Base-by-base conservation (phyloP, 768 basidiomycete species). In the Mycena filopes region DNA sequence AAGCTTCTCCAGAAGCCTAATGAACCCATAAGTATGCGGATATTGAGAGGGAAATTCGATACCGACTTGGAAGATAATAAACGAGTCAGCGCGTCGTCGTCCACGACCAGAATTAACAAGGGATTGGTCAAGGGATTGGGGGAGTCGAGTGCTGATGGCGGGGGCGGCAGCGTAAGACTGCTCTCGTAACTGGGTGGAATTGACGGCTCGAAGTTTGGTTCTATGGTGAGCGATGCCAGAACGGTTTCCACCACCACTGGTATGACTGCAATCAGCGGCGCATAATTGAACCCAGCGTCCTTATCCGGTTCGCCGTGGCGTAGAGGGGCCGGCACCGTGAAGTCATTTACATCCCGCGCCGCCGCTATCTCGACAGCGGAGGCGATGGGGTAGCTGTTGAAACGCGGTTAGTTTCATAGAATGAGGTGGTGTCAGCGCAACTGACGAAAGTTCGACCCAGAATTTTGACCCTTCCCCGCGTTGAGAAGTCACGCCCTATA, bases 401-500 rank as follows among this genome's bases (percentile, higher is more conserved):
- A 15, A n/a, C 12, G 9, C 12, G 31, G 23, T 33, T 16, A 15
- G 69, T 26, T 38, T 61, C n/a, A n/a, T n/a, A 26, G 6, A 54
- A 2, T 3, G 20, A 36, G 6, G 11, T n/a, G 13, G 41, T 6
- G 12, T n/a, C 11, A 2, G 38, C 18, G 11, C 28, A 21, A 57
- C 65, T 38, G 33, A 71, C 51, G 56, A 58, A 29, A 78, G 63
- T 67, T 78, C 77, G 18, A 78, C 70, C 82, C 82, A 84, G 74
- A 84, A 84, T 61, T 76, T 79, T 2, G 77, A 76, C 11, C 82
- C 82, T 57, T 76, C 69, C 11, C 81, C 81, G 38, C 73, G 70
- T 58, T 77, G 73, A 26, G 72, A 75, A 3, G 55, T 69, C 2
- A 76, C 70, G 20, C 74, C 73, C 71, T 71, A n/a, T 9, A 43